Base-by-base conservation (phyloP, 2,329 filamentous ascomycete species). In the Colletotrichum zoysiae region DNA sequence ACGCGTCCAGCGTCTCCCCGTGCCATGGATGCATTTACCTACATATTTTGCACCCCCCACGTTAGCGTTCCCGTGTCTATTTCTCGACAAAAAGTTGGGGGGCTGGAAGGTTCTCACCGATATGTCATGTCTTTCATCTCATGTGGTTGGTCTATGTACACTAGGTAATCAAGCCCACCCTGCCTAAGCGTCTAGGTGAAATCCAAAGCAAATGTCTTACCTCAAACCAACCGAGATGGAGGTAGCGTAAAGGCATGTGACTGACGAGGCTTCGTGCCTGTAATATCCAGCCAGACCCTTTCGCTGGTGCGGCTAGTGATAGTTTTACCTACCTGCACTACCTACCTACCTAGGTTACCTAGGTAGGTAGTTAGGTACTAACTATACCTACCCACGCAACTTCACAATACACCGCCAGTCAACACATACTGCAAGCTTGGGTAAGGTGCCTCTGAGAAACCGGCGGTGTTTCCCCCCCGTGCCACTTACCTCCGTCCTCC, bases 51-150 rank as follows among this genome's bases (percentile, higher is more conserved):
- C 57, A 44, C n/a, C 23, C 30, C 38, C 30, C 53, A 38, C 53
- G 30, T 20, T 33, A 20, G 53, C 20, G 26, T 5, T 5, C 20
- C 30, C n/a, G 9, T 44, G 9, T 40, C 18, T 42, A n/a, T 14
- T 30, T 20, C 23, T 63, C 35, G 48, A 63, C 18, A 23, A 50
- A 64, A 53, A 30, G 30, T 2, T 51, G 48, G 55, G 44, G 35
- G 56, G 23, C 46, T 66, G 63, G 63, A 51, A 60, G 23, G 38
- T 26, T 48, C 67, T 69, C 61, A 65, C 67, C 67, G 67, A 69
- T 62, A 59, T 56, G 23, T 9, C 46, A 44, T 65, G 61, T 65
- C 46, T 65, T 53, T 59, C 53, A 40, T 53, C 20, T 42, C n/a
- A 58, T 59, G 53, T 44, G 50, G 42, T 53, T 44, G 50, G 42